Percentiles rank a stretch among this genome's conserved stretches.
phyloP scores from a whole-genome alignment of 495 filamentous ascomycete species.

The Massariosphaeria phaeospora region DNA sequence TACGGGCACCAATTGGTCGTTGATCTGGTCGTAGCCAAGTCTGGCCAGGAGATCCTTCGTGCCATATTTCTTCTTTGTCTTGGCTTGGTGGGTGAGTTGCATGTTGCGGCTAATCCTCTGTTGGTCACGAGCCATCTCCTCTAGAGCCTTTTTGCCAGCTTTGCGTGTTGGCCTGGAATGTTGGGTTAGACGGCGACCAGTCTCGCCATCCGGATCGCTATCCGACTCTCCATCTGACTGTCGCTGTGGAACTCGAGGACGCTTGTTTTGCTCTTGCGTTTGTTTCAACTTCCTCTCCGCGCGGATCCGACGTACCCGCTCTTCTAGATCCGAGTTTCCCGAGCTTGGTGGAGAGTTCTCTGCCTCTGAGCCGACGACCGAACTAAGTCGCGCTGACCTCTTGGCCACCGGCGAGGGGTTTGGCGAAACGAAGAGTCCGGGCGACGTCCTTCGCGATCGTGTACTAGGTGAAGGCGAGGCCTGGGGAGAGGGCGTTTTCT shows the following conservation, averaged over 20 bases:
- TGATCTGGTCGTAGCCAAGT: slow-evolving; percentile 64
- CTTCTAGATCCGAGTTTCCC: slow-evolving; percentile 11
- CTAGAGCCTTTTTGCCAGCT: slow-evolving; percentile 91
- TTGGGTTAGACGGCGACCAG: slow-evolving; percentile 30
- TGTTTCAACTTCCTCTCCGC: slow-evolving; percentile 13
- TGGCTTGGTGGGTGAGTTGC: slow-evolving; percentile 85
- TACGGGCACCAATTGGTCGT: slow-evolving; percentile 28
- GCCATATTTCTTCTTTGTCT: slow-evolving; percentile 85
- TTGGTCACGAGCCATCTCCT: slow-evolving; percentile 90
- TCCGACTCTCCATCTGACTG: slow-evolving; percentile 5
- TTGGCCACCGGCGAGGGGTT: slow-evolving; percentile 6
- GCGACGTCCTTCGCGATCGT: slow-evolving; percentile 24
- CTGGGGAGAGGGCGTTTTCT: slow-evolving; percentile 3
- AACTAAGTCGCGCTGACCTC: neutral
- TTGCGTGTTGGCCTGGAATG: slow-evolving; percentile 64
- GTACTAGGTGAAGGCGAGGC: slow-evolving; percentile 5
- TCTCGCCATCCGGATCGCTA: slow-evolving; percentile 26
- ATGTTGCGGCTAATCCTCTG: slow-evolving; percentile 84
- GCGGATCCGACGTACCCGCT: slow-evolving; percentile 21
- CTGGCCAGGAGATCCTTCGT: slow-evolving; percentile 77
- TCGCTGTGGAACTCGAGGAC: neutral
- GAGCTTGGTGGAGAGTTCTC: neutral
- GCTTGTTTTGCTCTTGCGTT: slow-evolving; percentile 5
- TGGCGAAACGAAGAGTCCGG: slow-evolving; percentile 30
- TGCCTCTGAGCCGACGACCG: neutral